A percentile compares a stretch with the other conserved stretches of the same genome.
phyloP scores from a whole-genome alignment of 2,329 filamentous ascomycete genomes.

The Thermochaetoides dissita region DNA sequence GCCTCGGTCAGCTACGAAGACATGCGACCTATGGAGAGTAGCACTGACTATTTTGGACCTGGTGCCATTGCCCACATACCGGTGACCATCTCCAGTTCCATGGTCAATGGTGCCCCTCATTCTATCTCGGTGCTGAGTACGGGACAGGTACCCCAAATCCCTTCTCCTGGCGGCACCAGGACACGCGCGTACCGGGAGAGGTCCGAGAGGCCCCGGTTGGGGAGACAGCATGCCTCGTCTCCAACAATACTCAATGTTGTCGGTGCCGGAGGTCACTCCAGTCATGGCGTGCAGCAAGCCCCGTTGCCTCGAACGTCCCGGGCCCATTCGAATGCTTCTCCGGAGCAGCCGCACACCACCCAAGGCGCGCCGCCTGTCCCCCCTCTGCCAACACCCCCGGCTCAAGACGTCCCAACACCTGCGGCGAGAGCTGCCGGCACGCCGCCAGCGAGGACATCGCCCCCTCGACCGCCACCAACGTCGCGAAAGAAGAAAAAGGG shows the following conservation, averaged over 20 bases:
- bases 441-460: conserved; percentile 32
- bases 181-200: conserved; percentile 42
- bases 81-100: conserved; percentile 22
- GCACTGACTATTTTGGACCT: conserved; percentile 73
- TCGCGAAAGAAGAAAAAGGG: conserved; percentile 34
- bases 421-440: conserved; percentile 41
- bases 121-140: conserved; percentile 65
- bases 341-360: conserved; percentile 29
- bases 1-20: conserved; percentile 48
- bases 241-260: conserved; percentile 55
- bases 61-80: conserved; percentile 29
- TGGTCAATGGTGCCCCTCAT: conserved; percentile 22
- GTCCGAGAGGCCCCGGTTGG: conserved; percentile 44
- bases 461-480: conserved; percentile 30
- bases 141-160: conserved; percentile 65
- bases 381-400: conserved; percentile 36
- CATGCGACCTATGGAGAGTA: conserved; percentile 50
- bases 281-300: conserved; percentile 3
- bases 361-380: conserved; percentile 32
- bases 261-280: conserved; percentile 25
- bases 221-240: conserved; percentile 65
- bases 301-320: conserved; percentile 21
- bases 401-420: conserved; percentile 27
- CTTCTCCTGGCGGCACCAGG: conserved; percentile 60
- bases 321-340: conserved; percentile 43